phyloP scores from a whole-genome alignment of 2,329 filamentous ascomycete genomes.

The Exutisphaerella laricina region DNA sequence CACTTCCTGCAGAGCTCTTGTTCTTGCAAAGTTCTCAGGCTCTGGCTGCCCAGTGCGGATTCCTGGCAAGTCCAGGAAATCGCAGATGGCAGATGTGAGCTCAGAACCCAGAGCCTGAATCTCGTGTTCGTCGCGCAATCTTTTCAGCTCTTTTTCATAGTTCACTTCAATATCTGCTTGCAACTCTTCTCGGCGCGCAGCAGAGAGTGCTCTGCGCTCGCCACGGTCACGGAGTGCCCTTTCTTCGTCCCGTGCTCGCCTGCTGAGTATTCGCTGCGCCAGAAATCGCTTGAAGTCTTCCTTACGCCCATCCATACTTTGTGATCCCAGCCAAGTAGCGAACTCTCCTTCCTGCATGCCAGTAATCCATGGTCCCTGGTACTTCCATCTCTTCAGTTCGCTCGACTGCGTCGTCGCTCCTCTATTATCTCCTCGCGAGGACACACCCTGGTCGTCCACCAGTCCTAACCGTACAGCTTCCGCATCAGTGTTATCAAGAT shows the following conservation, averaged over 20 bases:
- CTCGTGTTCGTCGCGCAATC: constrained; percentile 45
- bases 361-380: constrained; percentile 54
- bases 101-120: constrained; percentile 43
- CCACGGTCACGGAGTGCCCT: constrained; percentile 15
- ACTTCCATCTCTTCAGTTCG: constrained; percentile 48
- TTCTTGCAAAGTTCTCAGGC: constrained; percentile 4
- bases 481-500: constrained; percentile 41
- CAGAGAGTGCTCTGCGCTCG: constrained; percentile 9
- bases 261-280: constrained; percentile 20
- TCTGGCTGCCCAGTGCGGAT: constrained; percentile 1
- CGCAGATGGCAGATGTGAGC: constrained; percentile 49
- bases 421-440: neutral
- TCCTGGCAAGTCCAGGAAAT: constrained; percentile 49
- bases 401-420: neutral
- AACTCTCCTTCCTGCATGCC: constrained; percentile 54
- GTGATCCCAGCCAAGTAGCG: constrained; percentile 40
- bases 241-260: constrained; percentile 20
- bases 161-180: constrained; percentile 24
- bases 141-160: constrained; percentile 29
- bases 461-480: constrained; percentile 8
- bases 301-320: constrained; percentile 34
- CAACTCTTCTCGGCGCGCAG: constrained; percentile 12
- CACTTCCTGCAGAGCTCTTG: constrained; percentile 20
- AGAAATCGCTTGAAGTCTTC: constrained; percentile 31
- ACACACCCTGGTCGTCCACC: neutral